Percentiles rank a stretch among this genome's conserved stretches.
Conservation (phyloP, 83 land plant species). For the Diphasiastrum complanatum region DNA sequence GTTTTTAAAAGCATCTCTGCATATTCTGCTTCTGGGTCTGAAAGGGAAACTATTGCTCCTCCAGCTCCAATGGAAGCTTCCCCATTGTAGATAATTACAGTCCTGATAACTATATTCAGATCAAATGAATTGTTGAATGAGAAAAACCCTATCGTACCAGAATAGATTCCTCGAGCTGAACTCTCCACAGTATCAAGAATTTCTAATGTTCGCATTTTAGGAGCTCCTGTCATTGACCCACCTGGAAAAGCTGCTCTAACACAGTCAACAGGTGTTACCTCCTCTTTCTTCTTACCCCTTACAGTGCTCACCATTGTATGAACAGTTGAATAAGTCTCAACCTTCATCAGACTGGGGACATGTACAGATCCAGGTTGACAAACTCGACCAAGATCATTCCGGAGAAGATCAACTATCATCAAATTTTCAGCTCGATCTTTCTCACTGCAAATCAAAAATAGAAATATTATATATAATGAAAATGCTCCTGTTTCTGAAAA, state of each 20-base stretch:
- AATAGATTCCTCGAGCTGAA: conserved; percentile 76
- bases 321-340: conserved; percentile 92
- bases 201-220: conserved; percentile 90
- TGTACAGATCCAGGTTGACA: conserved; percentile 89
- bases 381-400: conserved; percentile 96
- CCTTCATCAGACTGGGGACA: conserved; percentile 86
- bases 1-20: conserved; percentile 90
- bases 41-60: conserved; percentile 81
- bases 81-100: conserved; percentile 62
- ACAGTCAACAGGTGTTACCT: conserved; percentile 63
- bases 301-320: conserved; percentile 95
- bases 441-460: conserved; percentile 50
- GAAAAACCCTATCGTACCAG: conserved; percentile 85
- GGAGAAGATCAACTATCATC: conserved; percentile 95
- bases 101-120: conserved; percentile 89
- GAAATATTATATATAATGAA: background rate
- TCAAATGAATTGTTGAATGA: conserved; percentile 85
- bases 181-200: conserved; percentile 73
- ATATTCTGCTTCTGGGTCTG: conserved; percentile 74
- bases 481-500: background rate
- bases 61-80: conserved; percentile 92
- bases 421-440: conserved; percentile 97
- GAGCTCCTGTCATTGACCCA: conserved; percentile 99
- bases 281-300: conserved; percentile 53
- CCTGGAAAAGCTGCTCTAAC: conserved; percentile 96